Percentiles rank a stretch among this genome's conserved stretches.
Conservation (phyloP, 108 stramenopile genomes). For the Discostella stelligeroides region DNA sequence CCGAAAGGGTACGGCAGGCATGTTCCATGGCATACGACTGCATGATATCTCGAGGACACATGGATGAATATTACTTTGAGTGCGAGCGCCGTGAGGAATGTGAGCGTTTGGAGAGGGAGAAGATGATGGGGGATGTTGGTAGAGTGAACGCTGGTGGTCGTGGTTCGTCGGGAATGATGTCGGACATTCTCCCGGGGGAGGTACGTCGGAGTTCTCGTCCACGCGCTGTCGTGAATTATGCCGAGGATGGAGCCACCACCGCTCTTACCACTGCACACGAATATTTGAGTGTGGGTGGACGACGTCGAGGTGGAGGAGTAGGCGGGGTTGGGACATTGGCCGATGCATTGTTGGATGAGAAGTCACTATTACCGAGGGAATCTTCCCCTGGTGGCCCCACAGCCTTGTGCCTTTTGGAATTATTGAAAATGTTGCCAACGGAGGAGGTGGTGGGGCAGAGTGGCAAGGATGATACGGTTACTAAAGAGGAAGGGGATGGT, state of each 20-base stretch:
- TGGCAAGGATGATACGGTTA: background rate
- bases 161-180: background rate
- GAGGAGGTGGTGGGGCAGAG: slow-evolving; percentile 12
- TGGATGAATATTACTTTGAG: slow-evolving; percentile 35
- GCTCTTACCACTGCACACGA: slow-evolving; percentile 13
- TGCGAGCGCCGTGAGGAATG: slow-evolving; percentile 19
- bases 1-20: slow-evolving; percentile 40
- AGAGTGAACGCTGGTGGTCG: background rate
- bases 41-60: slow-evolving; percentile 6
- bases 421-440: slow-evolving; percentile 31
- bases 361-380: slow-evolving; percentile 17
- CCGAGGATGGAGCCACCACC: slow-evolving; percentile 26
- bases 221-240: slow-evolving; percentile 35
- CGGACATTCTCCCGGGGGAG: slow-evolving; percentile 11
- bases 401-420: slow-evolving; percentile 23
- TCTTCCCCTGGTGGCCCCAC: slow-evolving; percentile 28
- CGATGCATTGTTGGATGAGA: no score
- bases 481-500: slow-evolving; percentile 20
- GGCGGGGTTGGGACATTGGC: no score
- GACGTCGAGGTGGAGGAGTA: no score
- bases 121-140: slow-evolving; percentile 25
- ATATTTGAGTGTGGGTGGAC: background rate
- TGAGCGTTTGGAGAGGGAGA: slow-evolving; percentile 14
- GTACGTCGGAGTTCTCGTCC: slow-evolving; percentile 39
- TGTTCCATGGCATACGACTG: slow-evolving; percentile 32